Evolutionary conservation across 805 yeast species (phyloP), one percentile per base, ranked within the genome.

Genomic region (Vanderwaltozyma yarrowii): DNA sequence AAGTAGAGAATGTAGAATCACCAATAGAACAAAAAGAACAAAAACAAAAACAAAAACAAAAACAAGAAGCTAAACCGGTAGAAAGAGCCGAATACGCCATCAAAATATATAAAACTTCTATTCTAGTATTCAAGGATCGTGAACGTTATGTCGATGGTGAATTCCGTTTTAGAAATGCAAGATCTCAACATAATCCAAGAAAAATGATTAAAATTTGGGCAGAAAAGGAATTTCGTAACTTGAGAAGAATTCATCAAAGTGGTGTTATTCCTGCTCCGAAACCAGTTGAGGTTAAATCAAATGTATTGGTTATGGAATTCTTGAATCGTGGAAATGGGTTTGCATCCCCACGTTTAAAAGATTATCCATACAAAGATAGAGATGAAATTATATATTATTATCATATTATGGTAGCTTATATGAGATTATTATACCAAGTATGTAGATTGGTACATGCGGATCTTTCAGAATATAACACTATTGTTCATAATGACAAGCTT

Each of bases 171-270:
- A 67, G 96, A 53, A 82, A 84, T 54, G 71, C 84, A 6, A 85
- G 89, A 50, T 74, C 77, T 29, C 87, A 84, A 51, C 86, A 87
- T 47, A 92, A 92, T 54, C 97, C 97, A 9, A 71, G 98, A 54
- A 89, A 89, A 56, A 89, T 92, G 96, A 95, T 92, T 45, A 86
- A 85, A 59, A 73, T 88, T 18, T 92, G 99, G 99, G 97, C 98
- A 0, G 98, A 92, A 58, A 92, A 92, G 56, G 99, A 92, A 63
- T 89, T 88, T 48, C 66, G 99, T 39, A 92, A 92, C 56, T 69
- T 92, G 60, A 89, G 85, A 58, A 72, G 99, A 54, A 68, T 92
- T 16, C 66, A 81, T 57, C 56, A 71, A 33, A 71, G 78, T 40
- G 95, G 94, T 0, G 57, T 58, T 10, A 81, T 92, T 26, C 92